Percentiles rank a stretch among this genome's conserved stretches.
Evolutionary conservation across 768 basidiomycete species (phyloP).

Genomic region (Russula foetens): DNA sequence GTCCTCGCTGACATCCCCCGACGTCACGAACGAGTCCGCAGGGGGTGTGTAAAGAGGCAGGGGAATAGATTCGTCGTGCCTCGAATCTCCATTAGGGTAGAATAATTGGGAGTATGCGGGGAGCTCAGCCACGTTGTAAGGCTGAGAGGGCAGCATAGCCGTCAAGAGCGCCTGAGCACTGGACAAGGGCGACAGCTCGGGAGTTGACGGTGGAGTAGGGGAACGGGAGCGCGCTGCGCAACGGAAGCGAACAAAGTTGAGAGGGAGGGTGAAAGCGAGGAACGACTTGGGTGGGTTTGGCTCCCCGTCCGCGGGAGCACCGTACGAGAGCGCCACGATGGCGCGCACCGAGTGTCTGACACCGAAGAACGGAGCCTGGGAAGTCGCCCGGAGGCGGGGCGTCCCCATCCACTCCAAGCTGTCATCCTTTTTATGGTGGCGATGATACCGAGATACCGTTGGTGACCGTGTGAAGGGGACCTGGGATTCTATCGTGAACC

Average conservation of each 20-base stretch:
- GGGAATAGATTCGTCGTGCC: constrained; percentile 55
- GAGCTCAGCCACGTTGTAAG: constrained; percentile 31
- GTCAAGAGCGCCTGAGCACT: background rate
- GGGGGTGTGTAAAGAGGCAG: constrained; percentile 55
- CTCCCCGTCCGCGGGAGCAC: background rate
- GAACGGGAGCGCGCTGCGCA: constrained; percentile 24
- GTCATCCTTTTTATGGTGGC: constrained; percentile 6
- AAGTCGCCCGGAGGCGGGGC: constrained; percentile 7
- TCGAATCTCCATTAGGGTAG: constrained; percentile 62
- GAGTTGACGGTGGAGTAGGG: constrained; percentile 18
- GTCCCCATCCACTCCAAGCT: constrained; percentile 6
- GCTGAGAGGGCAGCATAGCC: constrained; percentile 6
- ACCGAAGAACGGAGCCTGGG: constrained; percentile 8
- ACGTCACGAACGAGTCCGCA: background rate
- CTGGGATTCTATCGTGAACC: constrained; percentile 51
- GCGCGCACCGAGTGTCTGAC: constrained; percentile 23
- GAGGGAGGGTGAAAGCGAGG: constrained; percentile 38
- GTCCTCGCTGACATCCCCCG: background rate
- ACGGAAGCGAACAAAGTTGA: constrained; percentile 40
- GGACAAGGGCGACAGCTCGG: constrained; percentile 12
- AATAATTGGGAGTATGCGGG: constrained; percentile 78
- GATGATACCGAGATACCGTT: background rate
- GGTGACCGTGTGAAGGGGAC: constrained; percentile 39
- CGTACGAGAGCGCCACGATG: constrained; percentile 5
- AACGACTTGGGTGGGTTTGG: constrained; percentile 18